Evolutionary conservation across 208 protist genomes (phyloP), one percentile per base, ranked within the genome.

Genomic region (Acanthamoeba healyi): DNA sequence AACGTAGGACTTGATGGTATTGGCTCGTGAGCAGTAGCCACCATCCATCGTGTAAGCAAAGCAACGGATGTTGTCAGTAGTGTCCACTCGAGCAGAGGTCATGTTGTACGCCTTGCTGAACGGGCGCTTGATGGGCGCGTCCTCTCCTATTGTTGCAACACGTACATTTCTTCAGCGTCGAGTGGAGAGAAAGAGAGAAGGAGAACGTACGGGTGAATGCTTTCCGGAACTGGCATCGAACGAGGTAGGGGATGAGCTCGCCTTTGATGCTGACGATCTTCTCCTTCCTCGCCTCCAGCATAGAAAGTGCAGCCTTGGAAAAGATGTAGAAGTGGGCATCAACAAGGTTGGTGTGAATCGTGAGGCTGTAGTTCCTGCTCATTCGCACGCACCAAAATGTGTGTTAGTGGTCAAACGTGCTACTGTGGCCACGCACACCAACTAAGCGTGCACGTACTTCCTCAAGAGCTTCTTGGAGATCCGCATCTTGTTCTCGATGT

Each of bases 241-340:
- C 90, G 36, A 97, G 93, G 87, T 94, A 97, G 14, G 95, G 95
- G 24, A 96, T 72, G 22, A 96, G 91, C 65, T 96, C 94, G 34
- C 67, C 51, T 54, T 96, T 95, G 93, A 96, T 95, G 61, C 93
- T 86, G 24, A 77, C 49, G 12, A 96, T 79, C 32, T 87, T 51
- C 7, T 94, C 54, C 24, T 77, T 56, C 93, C 92, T 93, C 42
- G 42, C 79, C 26, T 58, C 84, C 38, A 94, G 38, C 40, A 95
- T 93, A 63, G 94, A 81, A 7, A 95, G 82, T 49, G 95, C 91
- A 49, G 87, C 95, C 22, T 70, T 51, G 44, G 63, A 74, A 79
- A 96, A 96, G 63, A 96, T 94, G 94, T 96, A 96, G 38, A 96
- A 82, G 72, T 96, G 95, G 42, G 77, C 94, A 44, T 96, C 95